Evolutionary conservation across 2,329 filamentous ascomycete genomes (phyloP), one percentile per base, ranked within the genome.

Genomic region (Didymella segeticola): DNA sequence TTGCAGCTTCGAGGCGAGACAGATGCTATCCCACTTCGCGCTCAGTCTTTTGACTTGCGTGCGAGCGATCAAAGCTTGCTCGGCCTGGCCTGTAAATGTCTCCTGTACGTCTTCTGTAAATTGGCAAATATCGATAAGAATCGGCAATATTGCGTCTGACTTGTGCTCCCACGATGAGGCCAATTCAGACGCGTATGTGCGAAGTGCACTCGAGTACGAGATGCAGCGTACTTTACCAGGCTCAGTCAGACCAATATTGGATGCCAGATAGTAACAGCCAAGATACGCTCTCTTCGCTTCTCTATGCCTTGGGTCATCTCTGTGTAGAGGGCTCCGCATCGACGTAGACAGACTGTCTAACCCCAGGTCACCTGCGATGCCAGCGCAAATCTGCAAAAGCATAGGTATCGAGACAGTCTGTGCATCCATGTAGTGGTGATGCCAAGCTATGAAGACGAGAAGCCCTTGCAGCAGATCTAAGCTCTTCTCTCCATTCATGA

Each of bases 31-130:
- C 69, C 69, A 73, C 39, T 67, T 71, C 23, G 72, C 70, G 31
- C 57, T 69, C 12, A 74, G 54, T 19, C 71, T 67, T 42, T 70
- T 70, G 7, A 71, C 59, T 39, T 74, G 71, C 23, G 68, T 65
- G 42, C 64, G 69, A 7, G 61, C 68, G 20, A 72, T 63, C 22
- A 70, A 54, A 9, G 67, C 68, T 37, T 68, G 68, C 43, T 68
- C 67, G 22, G 61, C 57, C n/a, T 60, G 61, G 34, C 55, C 57
- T 6, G 58, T 43, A 20, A 74, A 71, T 4, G 71, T 73, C 47
- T 73, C 71, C 22, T 73, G 66, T 5, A 73, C 63, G 34, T 74
- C 71, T 55, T 74, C 71, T 58, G 70, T 68, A 22, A 69, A 72
- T 30, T 71, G 68, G 38, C 71, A 73, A 4, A 64, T 67, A 30